Evolutionary conservation across 169 alveolate genomes (phyloP).

Genomic region (Cryptosporidium ryanae): DNA sequence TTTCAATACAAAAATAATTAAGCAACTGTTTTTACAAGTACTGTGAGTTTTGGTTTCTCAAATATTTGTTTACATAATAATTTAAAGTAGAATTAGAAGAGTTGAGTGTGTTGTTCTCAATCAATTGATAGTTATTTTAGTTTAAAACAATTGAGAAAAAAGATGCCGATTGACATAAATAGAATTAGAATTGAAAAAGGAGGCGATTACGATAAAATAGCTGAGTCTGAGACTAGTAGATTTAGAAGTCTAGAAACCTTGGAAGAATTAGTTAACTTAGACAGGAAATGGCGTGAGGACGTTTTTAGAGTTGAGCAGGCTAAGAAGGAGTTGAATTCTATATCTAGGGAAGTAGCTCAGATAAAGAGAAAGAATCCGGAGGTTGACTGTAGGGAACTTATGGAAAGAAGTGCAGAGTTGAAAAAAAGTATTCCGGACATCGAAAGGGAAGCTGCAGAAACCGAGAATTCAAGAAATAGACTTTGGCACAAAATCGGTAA

Average conservation of each 20-base stretch:
- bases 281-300: slow-evolving; percentile 85
- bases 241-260: slow-evolving; percentile 82
- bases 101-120: no score
- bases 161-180: slow-evolving; percentile 79
- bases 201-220: slow-evolving; percentile 85
- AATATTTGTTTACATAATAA: no score
- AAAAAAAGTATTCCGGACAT: slow-evolving; percentile 79
- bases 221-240: slow-evolving; percentile 81
- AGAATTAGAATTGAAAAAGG: slow-evolving; percentile 81
- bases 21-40: no score
- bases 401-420: slow-evolving; percentile 76
- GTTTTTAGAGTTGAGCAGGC: slow-evolving; percentile 80
- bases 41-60: no score
- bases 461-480: slow-evolving; percentile 68
- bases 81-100: no score
- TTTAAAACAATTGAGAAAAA: not conserved
- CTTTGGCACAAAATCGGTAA: slow-evolving; percentile 89
- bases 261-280: slow-evolving; percentile 82
- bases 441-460: slow-evolving; percentile 75
- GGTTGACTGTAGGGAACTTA: slow-evolving; percentile 85
- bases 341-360: slow-evolving; percentile 82
- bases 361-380: slow-evolving; percentile 84
- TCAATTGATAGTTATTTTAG: no score
- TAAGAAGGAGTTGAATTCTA: slow-evolving; percentile 77
- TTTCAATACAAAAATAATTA: no score